Percentiles rank a stretch among this genome's conserved stretches.
These are phyloP conservation scores for Xylaria palmicola DNA, from an alignment of 495 filamentous ascomycete genomes.

Conservation along the genomic window DNA sequence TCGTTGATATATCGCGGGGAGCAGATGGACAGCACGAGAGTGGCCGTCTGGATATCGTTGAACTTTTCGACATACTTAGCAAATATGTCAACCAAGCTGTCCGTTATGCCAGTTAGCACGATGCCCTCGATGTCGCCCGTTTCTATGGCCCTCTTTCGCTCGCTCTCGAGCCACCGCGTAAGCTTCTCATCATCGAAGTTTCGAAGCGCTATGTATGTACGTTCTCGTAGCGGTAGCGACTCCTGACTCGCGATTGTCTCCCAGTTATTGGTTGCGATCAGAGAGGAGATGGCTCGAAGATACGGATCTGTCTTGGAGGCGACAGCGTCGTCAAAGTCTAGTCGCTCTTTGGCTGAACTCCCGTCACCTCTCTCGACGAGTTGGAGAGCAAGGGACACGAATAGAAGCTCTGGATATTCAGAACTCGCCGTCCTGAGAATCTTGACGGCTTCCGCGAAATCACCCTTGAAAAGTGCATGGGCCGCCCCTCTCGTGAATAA, in stretches of 20 bases:
- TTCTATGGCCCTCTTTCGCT: slow-evolving; percentile 60
- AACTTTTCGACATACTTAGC: slow-evolving; percentile 85
- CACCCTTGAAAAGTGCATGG: slow-evolving; percentile 70
- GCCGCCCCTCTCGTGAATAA: slow-evolving; percentile 81
- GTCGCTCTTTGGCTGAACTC: slow-evolving; percentile 29
- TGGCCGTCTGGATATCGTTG: slow-evolving; percentile 85
- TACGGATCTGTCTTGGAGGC: slow-evolving; percentile 71
- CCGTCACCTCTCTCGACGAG: slow-evolving; percentile 42
- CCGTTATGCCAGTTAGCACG: slow-evolving; percentile 79
- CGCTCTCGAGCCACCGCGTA: slow-evolving; percentile 64
- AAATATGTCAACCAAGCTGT: slow-evolving; percentile 77
- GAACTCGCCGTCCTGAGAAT: slow-evolving; percentile 50
- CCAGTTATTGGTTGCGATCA: slow-evolving; percentile 88
- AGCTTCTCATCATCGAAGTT: slow-evolving; percentile 80
- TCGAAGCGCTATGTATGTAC: slow-evolving; percentile 80
- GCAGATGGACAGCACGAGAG: slow-evolving; percentile 77
- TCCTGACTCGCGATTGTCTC: slow-evolving; percentile 73
- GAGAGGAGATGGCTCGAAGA: slow-evolving; percentile 85
- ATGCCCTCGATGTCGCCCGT: slow-evolving; percentile 87
- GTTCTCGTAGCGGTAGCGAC: slow-evolving; percentile 80
- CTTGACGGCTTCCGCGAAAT: slow-evolving; percentile 57
- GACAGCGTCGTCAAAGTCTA: slow-evolving; percentile 48
- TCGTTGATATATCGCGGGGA: slow-evolving; percentile 81
- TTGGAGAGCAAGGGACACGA: slow-evolving; percentile 54
- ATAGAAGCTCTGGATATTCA: slow-evolving; percentile 49